Evolutionary conservation across 2,329 filamentous ascomycete species (phyloP), one percentile per base, ranked within the genome.

Genomic region (Rasamsonia emersonii): DNA sequence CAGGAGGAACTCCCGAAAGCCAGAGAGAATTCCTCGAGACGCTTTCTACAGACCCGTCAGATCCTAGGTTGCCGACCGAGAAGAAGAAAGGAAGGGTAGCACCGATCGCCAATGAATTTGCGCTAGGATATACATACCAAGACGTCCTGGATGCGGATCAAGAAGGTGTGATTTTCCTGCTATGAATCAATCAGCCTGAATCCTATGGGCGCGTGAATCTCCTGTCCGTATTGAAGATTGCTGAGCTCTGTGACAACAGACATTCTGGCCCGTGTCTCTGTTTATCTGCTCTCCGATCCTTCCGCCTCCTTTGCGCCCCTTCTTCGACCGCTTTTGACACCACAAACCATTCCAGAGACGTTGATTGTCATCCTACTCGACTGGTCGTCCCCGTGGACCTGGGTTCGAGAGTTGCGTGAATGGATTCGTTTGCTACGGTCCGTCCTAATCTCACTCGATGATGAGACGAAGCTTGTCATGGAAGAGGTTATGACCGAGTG

Each of bases 91-190:
- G 58, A 45, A 79, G 75, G 56, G 72, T 73, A 39, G 81, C 85
- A 2, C 85, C 86, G 14, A 75, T 94, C 51, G 88, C 88, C 34
- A 95, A 95, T 54, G 82, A 82, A 53, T 94, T 93, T 59, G 88
- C 88, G 8, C 65, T 95, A 38, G 88, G 88, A 31, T 95, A 95
- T 57, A 94, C 88, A 33, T 95, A 94, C 62, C 86, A 93, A 56
- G 86, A 95, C 61, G 86, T 95, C 21, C 70, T 94, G 21, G 88
- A 95, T 59, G 82, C 85, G 35, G 88, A 95, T 54, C 86, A 93
- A 58, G 89, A 95, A 69, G 84, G 84, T 86, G 61, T 23, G 36
- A 24, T 15, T 6, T 9, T 11, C 17, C n/a, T n/a, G n/a, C n/a
- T n/a, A n/a, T n/a, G n/a, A n/a, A n/a, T n/a, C n/a, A n/a, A n/a